Base-by-base conservation (phyloP, 1,139 yeast genomes). In the Blastobotrys aristatus region DNA sequence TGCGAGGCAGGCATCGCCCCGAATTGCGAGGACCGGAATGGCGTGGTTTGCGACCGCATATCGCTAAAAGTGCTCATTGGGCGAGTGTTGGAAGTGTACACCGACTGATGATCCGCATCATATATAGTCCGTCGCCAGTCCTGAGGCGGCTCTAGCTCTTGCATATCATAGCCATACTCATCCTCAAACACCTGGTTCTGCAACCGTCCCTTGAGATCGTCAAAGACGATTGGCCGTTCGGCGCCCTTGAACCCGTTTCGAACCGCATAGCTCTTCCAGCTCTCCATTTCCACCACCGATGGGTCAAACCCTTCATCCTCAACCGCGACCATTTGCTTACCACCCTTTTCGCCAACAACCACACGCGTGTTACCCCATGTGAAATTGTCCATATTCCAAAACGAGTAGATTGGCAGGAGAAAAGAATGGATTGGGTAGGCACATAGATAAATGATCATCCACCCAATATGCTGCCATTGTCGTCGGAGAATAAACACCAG, bases 351-450 rank as follows among this genome's bases (percentile, higher is more conserved):
- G 30, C 68, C 72, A 26, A 69, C 59, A 14, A 69, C 73, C 20
- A 67, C 57, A 50, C 73, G 70, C 10, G 73, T 69, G 45, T 68
- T 68, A 54, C 74, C 74, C 73, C 74, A 70, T 5, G 65, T 49
- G 53, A 68, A 69, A 57, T 69, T 71, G 47, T 69, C 73, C 73
- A 69, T 69, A 53, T 65, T 62, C 73, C 73, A 69, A 60, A 69
- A 69, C 16, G 73, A 63, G 50, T 69, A 69, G 21, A 69, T 57
- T 3, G 74, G 74, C 29, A 70, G 53, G 32, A 65, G 53, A 40
- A 70, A 58, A n/a, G 71, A 65, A 54, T 67, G 70, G 30, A 70
- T 54, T 4, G 74, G 74, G 46, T 69, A 58, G 2, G 74, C 73
- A 1, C 58, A 49, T 17, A 70, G 50, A 50, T 70, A 70, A 30